These are phyloP conservation scores for Colletotrichum eremochloae DNA, from an alignment of 2,329 filamentous ascomycete genomes.

Conservation along the genomic window DNA sequence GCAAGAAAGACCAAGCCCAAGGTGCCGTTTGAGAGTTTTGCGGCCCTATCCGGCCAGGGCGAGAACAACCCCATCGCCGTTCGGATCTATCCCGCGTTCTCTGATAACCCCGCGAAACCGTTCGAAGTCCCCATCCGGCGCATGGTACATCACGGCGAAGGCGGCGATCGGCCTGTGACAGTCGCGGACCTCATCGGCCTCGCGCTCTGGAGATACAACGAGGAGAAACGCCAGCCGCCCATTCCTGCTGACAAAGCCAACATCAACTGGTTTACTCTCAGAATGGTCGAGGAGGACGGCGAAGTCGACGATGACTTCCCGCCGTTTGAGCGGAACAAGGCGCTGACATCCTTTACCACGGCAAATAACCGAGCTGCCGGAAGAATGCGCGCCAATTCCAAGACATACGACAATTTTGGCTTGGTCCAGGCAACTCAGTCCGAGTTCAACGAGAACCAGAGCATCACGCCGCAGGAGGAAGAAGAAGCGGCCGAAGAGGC, in stretches of 20 bases:
- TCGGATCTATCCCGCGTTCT: constrained; percentile 82
- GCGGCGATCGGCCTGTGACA: constrained; percentile 72
- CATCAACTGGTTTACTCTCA: constrained; percentile 85
- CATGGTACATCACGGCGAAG: constrained; percentile 76
- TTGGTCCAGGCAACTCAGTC: constrained; percentile 78
- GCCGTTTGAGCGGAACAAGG: constrained; percentile 79
- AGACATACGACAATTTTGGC: constrained; percentile 86
- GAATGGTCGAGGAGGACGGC: constrained; percentile 87
- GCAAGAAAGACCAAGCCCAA: constrained; percentile 77
- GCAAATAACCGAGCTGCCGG: constrained; percentile 78
- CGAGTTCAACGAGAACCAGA: constrained; percentile 78
- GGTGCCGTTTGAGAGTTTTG: constrained; percentile 82
- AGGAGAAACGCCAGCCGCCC: constrained; percentile 79
- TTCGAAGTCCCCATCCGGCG: constrained; percentile 80
- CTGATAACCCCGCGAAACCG: constrained; percentile 72
- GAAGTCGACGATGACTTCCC: constrained; percentile 90
- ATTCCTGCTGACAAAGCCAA: constrained; percentile 76
- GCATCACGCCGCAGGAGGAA: constrained; percentile 72
- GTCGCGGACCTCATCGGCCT: constrained; percentile 87
- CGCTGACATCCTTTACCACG: constrained; percentile 83
- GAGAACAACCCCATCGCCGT: constrained; percentile 82
- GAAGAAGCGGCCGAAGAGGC: constrained; percentile 53
- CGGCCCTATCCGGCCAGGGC: constrained; percentile 81
- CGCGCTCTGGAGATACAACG: constrained; percentile 81
- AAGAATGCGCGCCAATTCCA: constrained; percentile 75